Evolutionary conservation across 306 rosid species (phyloP).

Genomic region (Fragaria vesca): DNA sequence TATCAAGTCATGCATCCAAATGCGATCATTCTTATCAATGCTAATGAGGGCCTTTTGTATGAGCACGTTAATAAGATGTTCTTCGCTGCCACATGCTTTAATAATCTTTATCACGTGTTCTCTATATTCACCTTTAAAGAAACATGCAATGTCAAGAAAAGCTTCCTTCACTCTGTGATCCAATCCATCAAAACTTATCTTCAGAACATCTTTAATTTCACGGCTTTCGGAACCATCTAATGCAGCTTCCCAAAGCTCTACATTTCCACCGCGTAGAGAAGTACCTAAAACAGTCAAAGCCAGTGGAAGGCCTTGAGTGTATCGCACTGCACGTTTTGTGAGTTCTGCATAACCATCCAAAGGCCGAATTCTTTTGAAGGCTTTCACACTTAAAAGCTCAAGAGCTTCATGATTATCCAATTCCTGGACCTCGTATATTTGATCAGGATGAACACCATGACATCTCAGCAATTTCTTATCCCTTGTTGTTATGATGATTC

Average conservation of each 20-base stretch:
- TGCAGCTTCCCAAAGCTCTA: slow-evolving; percentile 4
- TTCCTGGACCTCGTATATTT: background rate
- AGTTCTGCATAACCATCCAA: background rate
- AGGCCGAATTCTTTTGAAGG: background rate
- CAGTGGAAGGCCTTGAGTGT: slow-evolving; percentile 25
- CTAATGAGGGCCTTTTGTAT: slow-evolving; percentile 21
- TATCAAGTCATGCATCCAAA: slow-evolving; percentile 38
- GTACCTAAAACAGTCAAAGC: slow-evolving; percentile 43
- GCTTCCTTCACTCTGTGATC: slow-evolving; percentile 13
- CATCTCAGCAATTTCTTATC: background rate
- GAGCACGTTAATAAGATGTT: slow-evolving; percentile 9
- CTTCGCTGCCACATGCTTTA: slow-evolving; percentile 3
- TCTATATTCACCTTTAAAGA: slow-evolving; percentile 13
- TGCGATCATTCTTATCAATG: background rate
- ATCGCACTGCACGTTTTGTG: background rate
- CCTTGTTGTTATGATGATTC: background rate
- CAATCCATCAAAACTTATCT: slow-evolving; percentile 29
- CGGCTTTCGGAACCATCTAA: slow-evolving; percentile 1
- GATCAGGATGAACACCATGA: background rate
- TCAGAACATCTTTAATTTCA: slow-evolving; percentile 32
- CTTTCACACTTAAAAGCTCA: background rate
- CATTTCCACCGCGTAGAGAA: slow-evolving; percentile 20
- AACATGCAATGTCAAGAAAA: slow-evolving; percentile 39
- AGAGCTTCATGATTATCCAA: background rate
- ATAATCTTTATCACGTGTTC: slow-evolving; percentile 26